Evolutionary conservation across 2,329 filamentous ascomycete genomes (phyloP), one percentile per base, ranked within the genome.

Genomic region (Saccharata proteae): DNA sequence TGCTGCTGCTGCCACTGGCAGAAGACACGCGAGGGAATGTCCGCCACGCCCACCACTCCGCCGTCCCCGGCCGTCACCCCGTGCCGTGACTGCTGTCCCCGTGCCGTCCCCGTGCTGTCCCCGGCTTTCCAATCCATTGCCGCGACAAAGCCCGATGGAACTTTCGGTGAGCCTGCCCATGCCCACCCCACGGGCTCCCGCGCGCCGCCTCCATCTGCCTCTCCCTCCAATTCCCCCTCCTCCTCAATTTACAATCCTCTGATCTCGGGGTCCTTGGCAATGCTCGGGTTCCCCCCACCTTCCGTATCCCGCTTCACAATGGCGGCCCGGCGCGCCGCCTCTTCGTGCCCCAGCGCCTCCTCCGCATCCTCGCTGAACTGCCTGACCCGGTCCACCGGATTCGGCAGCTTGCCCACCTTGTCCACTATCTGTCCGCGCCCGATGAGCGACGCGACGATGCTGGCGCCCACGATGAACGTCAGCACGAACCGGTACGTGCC

Each of bases 401-500:
- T 53, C 12, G 58, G 49, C 21, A 55, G 41, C 39, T 49, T 53
- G 31, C 51, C 62, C 43, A 76, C 59, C 46, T 66, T 62, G 43
- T 72, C 65, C 24, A 64, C 67, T 43, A 92, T 75, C 60, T 86
- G 79, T 47, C 85, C 80, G 38, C 86, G 75, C 23, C 83, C 84
- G 40, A 94, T 70, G 42, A 94, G 62, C 40, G 74, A 88, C 43
- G 83, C 61, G 24, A 90, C 74, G 43, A 94, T 88, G 40, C 80
- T 77, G 25, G 73, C 65, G 22, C 88, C 86, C 16, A 93, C 86
- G 38, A 94, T 70, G 53, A 86, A 88, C 2, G 88, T 94, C 44
- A 94, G 67, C 6, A 93, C 77, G 57, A 93, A 94, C 19, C 88
- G 82, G 63, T 94, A 94, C 29, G 77, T 80, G 37, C 67, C 70